Base-by-base conservation (phyloP, 345 rosid genomes). In the Eucalyptus rudis region DNA sequence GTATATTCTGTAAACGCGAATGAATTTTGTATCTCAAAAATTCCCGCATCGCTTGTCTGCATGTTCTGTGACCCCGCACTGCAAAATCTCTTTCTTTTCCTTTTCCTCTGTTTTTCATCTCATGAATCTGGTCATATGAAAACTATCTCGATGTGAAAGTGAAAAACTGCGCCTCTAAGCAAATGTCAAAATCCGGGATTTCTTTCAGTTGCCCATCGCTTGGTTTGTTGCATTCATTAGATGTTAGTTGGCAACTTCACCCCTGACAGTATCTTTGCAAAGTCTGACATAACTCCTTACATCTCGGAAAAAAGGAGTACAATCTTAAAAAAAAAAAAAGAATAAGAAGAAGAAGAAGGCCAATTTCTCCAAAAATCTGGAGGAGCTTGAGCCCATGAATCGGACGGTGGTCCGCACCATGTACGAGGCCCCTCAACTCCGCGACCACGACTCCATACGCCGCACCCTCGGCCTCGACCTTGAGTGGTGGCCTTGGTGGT, bases 11-110 rank as follows among this genome's bases (percentile, higher is more conserved):
- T 0, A 59, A 59, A 27, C n/a, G 27, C 5, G n/a, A 59, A 25
- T 59, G 10, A 24, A 56, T 58, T 58, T 11, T 11, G 25, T 25
- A 58, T 58, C n/a, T 25, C 2, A 58, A 58, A 1, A 58, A 58
- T 10, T 24, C 64, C 14, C 64, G 1, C 64, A 0, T 24, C n/a
- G 64, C 14, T 25, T 25, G 1, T 58, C 29, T 25, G 14, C n/a
- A 27, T 59, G 66, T 58, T 5, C 66, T 25, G 66, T 10, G 29
- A 58, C 66, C 31, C 66, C 27, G n/a, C 68, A 27, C 66, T 10
- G 2, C 31, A 25, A 27, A 20, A 59, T 59, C 66, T 12, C 4
- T 27, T 40, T 40, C 1, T 59, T 59, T 27, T 59, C 66, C 66
- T 59, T 12, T 1, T 59, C 2, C 66, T 59, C 66, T 59, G 66